Evolutionary conservation across 2,329 filamentous ascomycete genomes (phyloP).

Genomic region (Fusarium hostae): DNA sequence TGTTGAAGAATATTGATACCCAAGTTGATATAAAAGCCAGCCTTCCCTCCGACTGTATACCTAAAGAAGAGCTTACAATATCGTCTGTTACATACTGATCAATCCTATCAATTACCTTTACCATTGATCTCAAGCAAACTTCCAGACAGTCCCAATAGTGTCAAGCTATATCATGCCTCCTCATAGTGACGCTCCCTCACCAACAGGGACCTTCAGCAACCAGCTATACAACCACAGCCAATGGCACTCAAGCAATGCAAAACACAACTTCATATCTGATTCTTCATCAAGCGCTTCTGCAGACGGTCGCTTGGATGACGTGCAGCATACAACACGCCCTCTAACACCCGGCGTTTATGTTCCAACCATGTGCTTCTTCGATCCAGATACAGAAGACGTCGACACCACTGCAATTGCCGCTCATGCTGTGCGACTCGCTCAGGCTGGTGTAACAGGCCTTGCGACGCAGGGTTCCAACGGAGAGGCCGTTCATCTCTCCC

Average conservation of each 20-base stretch:
- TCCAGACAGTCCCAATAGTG: neutral
- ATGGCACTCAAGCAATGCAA: conserved; percentile 39
- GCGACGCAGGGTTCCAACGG: conserved; percentile 85
- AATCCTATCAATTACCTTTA: neutral
- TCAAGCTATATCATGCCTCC: conserved; percentile 32
- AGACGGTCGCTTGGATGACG: conserved; percentile 52
- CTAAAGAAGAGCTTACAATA: neutral
- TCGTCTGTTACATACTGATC: neutral
- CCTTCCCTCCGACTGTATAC: neutral
- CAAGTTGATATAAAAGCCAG: conserved; percentile 2
- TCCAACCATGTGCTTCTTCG: conserved; percentile 80
- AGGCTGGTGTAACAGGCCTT: conserved; percentile 77
- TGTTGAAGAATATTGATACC: neutral
- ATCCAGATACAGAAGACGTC: conserved; percentile 71
- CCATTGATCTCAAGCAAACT: neutral
- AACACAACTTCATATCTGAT: conserved; percentile 45
- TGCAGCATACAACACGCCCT: conserved; percentile 49
- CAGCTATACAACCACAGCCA: conserved; percentile 47
- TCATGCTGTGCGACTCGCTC: conserved; percentile 75
- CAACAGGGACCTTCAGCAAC: conserved; percentile 27
- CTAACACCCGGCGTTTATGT: conserved; percentile 72
- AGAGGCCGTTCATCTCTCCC: conserved; percentile 82
- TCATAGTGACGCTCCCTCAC: conserved; percentile 40
- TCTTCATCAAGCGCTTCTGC: conserved; percentile 53
- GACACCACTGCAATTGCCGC: conserved; percentile 70